Base-by-base conservation (phyloP, 1,139 yeast species). In the Yamadazyma buinensis region DNA sequence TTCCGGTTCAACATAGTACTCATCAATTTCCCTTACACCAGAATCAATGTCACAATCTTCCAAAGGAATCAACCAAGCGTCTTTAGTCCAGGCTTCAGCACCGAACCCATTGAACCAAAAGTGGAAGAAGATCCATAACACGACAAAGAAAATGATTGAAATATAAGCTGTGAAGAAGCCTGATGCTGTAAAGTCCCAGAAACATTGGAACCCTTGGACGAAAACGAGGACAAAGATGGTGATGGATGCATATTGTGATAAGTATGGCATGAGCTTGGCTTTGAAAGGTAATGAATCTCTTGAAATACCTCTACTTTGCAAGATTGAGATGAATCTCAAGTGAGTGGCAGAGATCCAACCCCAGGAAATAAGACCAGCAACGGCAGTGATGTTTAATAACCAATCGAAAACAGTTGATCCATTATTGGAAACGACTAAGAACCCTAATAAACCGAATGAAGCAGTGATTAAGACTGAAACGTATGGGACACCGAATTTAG, bases 321-420 rank as follows among this genome's bases (percentile, higher is more conserved):
- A 61, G 29, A 84, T 77, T 31, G 63, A 57, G 80, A 80, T 80
- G 55, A 82, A 83, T 52, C 86, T 67, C 35, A 83, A 64, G 54
- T 82, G 90, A 28, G 84, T 69, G 34, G 72, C 57, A 7, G 81
- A 70, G 41, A 83, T 82, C 58, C 78, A 74, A 36, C 80, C 73
- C 92, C 92, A 83, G 7, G 85, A 73, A 44, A 82, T 77, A 48
- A 82, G 68, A 33, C 90, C 90, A 5, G 88, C 80, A 30, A 83
- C 82, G 17, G 87, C 84, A 23, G 87, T 75, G 46, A 90, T 80
- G 59, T 85, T 86, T 47, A 87, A 73, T 44, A 90, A 74, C 90
- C 95, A 90, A 47, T 72, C 63, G 64, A 88, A 90, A 8, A 88
- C 97, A 12, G 72, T 66, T 22, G 67, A 64, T 34, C 95, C 94